phyloP scores from a whole-genome alignment of 2,329 filamentous ascomycete species.

The Nannizzia gypsea region DNA sequence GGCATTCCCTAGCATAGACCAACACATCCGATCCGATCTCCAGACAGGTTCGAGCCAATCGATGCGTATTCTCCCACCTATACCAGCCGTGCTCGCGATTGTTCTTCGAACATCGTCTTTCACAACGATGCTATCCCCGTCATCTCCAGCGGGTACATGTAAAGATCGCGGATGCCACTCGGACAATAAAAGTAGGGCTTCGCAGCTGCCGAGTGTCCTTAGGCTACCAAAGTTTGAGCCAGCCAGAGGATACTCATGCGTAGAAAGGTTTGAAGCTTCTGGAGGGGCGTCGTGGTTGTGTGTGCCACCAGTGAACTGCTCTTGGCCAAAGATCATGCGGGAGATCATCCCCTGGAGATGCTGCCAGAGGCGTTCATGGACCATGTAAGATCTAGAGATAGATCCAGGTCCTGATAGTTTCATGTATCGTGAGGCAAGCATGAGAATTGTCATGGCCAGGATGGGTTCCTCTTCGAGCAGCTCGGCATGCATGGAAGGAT shows the following conservation, averaged over 20 bases:
- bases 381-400: slow-evolving; percentile 64
- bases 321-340: slow-evolving; percentile 81
- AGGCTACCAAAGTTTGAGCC: slow-evolving; percentile 46
- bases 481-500: slow-evolving; percentile 59
- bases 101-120: slow-evolving; percentile 36
- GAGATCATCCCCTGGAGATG: slow-evolving; percentile 84
- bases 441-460: slow-evolving; percentile 70
- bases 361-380: slow-evolving; percentile 81
- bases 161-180: slow-evolving; percentile 47
- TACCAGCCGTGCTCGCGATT: slow-evolving; percentile 20
- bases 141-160: slow-evolving; percentile 42
- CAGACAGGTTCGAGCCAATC: slow-evolving; percentile 45
- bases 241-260: slow-evolving; percentile 13
- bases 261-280: slow-evolving; percentile 37
- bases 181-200: slow-evolving; percentile 43
- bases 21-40: slow-evolving; percentile 48
- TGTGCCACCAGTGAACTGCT: slow-evolving; percentile 71
- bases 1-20: slow-evolving; percentile 47
- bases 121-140: slow-evolving; percentile 44
- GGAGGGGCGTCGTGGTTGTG: slow-evolving; percentile 48
- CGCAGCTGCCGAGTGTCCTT: slow-evolving; percentile 64
- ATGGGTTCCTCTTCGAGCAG: slow-evolving; percentile 80
- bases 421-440: slow-evolving; percentile 74
- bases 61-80: slow-evolving; percentile 38
- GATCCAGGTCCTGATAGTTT: slow-evolving; percentile 61